Evolutionary conservation across 495 filamentous ascomycete genomes (phyloP).

Genomic region (Penicillium malachiteum): DNA sequence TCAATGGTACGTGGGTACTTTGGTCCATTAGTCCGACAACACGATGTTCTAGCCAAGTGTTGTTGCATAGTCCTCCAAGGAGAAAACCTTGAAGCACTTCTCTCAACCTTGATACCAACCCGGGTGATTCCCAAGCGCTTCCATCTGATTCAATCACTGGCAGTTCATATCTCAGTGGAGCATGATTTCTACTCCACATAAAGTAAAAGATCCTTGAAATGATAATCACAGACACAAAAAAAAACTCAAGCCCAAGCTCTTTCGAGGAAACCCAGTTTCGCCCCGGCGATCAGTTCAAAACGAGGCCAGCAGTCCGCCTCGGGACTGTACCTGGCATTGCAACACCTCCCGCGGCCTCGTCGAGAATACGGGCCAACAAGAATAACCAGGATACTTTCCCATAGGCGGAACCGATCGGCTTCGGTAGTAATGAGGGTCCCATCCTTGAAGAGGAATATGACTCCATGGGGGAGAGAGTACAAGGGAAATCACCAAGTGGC

Average conservation of each 20-base stretch:
- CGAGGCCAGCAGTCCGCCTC: conserved; percentile 11
- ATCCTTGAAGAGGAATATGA: conserved; percentile 1
- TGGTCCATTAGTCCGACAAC: neutral
- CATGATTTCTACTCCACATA: too few relatives aligned
- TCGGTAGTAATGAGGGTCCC: conserved; percentile 3
- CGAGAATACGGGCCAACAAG: neutral
- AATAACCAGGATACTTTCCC: conserved; percentile 1
- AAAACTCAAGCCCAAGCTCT: neutral
- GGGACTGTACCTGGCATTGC: conserved; percentile 23
- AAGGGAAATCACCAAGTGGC: conserved; percentile 11
- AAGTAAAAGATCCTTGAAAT: neutral
- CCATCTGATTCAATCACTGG: too few relatives aligned
- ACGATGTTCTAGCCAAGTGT: neutral
- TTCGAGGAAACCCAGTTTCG: neutral
- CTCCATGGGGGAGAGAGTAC: neutral
- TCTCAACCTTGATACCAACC: too few relatives aligned
- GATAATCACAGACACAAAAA: neutral
- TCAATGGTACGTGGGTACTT: neutral
- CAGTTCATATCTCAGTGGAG: too few relatives aligned
- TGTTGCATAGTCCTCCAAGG: neutral
- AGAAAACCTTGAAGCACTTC: neutral
- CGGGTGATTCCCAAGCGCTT: too few relatives aligned
- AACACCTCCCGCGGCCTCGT: neutral
- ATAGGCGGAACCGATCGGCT: conserved; percentile 15
- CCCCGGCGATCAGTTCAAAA: conserved; percentile 16